A percentile compares a stretch with the other conserved stretches of the same genome.
phyloP scores from a whole-genome alignment of 2,329 filamentous ascomycete genomes.

The Fusarium torreyae region DNA sequence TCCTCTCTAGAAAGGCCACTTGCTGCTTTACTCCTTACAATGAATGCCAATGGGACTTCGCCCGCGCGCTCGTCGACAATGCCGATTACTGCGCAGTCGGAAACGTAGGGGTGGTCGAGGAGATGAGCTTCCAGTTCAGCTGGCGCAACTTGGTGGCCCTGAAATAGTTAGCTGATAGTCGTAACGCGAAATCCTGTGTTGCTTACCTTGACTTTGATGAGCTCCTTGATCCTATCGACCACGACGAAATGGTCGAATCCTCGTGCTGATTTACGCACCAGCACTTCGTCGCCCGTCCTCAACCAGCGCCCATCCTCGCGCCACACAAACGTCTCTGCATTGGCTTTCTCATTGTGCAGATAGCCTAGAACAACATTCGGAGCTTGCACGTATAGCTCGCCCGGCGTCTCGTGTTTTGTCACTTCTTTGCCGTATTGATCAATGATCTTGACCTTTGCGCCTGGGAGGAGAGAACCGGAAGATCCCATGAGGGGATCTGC shows the following conservation, averaged over 20 bases:
- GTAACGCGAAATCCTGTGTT: fast-evolving
- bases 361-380: conserved; percentile 88
- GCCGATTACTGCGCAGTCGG: conserved; percentile 82
- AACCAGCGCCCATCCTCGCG: conserved; percentile 77
- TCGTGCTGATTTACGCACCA: conserved; percentile 73
- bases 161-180: neutral
- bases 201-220: conserved; percentile 82
- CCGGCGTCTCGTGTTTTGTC: conserved; percentile 77
- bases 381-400: conserved; percentile 84
- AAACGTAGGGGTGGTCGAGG: conserved; percentile 78
- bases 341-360: conserved; percentile 87
- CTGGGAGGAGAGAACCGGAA: conserved; percentile 77
- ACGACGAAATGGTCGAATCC: conserved; percentile 88
- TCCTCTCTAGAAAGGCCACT: conserved; percentile 68
- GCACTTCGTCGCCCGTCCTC: conserved; percentile 87
- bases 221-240: conserved; percentile 79
- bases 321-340: conserved; percentile 80
- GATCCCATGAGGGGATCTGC: conserved; percentile 78
- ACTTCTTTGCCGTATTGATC: conserved; percentile 77
- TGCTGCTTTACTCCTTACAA: conserved; percentile 65
- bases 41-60: conserved; percentile 74
- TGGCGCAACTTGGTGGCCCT: conserved; percentile 84
- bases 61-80: conserved; percentile 72
- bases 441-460: conserved; percentile 74
- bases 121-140: conserved; percentile 84